Percentiles rank a stretch among this genome's conserved stretches.
Conservation (phyloP, 768 basidiomycete species). For the Hortiboletus campestris region DNA sequence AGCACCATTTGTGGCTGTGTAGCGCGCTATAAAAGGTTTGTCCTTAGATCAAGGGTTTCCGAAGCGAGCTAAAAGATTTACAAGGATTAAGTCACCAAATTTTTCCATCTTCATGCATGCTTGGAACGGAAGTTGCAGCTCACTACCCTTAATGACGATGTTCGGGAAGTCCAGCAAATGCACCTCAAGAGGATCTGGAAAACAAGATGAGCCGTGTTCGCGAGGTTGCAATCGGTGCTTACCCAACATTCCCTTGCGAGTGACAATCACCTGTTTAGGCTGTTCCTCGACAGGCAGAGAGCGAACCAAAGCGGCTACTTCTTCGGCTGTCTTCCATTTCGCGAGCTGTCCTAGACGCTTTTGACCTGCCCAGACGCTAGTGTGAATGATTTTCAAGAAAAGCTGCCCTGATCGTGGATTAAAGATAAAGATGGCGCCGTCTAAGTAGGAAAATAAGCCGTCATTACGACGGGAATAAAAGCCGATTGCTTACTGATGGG, state of each 20-base stretch:
- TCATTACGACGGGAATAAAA: neutral
- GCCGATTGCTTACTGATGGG: conserved; percentile 72
- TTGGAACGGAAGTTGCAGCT: conserved; percentile 98
- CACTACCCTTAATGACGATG: conserved; percentile 99
- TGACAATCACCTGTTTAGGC: conserved; percentile 99
- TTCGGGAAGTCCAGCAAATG: conserved; percentile 99
- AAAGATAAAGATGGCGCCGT: conserved; percentile 98
- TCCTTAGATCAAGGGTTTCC: neutral
- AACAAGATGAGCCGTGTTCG: conserved; percentile 3
- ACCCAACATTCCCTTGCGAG: conserved; percentile 99
- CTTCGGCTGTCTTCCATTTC: conserved; percentile 99
- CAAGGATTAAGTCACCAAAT: conserved; percentile 95
- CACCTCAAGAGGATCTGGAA: conserved; percentile 86
- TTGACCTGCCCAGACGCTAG: conserved; percentile 99
- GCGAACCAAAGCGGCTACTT: conserved; percentile 96
- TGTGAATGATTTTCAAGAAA: conserved; percentile 99
- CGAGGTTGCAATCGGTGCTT: conserved; percentile 17
- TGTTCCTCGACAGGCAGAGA: conserved; percentile 99
- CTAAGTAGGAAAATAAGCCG: conserved; percentile 33
- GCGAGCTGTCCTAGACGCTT: conserved; percentile 99
- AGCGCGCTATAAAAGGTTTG: conserved; percentile 56
- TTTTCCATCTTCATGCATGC: conserved; percentile 99
- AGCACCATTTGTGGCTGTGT: conserved; percentile 99
- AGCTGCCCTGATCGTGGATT: conserved; percentile 98
- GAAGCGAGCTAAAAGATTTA: conserved; percentile 28